Evolutionary conservation across 768 basidiomycete genomes (phyloP).

Genomic region (Dentipellis fragilis): DNA sequence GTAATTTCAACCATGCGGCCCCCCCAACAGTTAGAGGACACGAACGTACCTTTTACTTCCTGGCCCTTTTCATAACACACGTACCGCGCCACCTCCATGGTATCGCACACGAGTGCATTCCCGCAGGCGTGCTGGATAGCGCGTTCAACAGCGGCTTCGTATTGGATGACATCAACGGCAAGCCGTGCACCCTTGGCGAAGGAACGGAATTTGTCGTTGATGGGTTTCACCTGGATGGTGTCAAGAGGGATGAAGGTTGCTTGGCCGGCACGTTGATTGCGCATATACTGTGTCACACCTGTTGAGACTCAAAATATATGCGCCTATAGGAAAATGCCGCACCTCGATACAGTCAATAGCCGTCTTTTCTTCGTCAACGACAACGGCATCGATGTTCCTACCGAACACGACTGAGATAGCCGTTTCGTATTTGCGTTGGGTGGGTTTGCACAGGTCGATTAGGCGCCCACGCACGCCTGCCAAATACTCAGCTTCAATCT

Average conservation of each 20-base stretch:
- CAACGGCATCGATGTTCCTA: conserved; percentile 88
- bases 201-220: conserved; percentile 90
- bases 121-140: conserved; percentile 97
- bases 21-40: neutral
- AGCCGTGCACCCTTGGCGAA: conserved; percentile 70
- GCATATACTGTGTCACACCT: conserved; percentile 59
- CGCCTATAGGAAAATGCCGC: conserved; percentile 8
- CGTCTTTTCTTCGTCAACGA: conserved; percentile 94
- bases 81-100: conserved; percentile 84
- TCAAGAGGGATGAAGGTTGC: conserved; percentile 99
- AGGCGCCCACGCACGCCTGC: conserved; percentile 87
- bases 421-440: conserved; percentile 82
- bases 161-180: conserved; percentile 52
- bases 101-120: conserved; percentile 90
- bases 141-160: conserved; percentile 71
- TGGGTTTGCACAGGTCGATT: conserved; percentile 91
- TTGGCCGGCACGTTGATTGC: conserved; percentile 88
- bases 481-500: neutral
- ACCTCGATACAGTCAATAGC: conserved; percentile 98
- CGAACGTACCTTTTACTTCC: conserved; percentile 81
- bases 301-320: neutral
- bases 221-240: conserved; percentile 87
- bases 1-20: neutral
- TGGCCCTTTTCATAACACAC: conserved; percentile 92
- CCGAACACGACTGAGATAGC: conserved; percentile 90